Evolutionary conservation across 176 grass and related monocot genomes (phyloP), one percentile per base, ranked within the genome.

Genomic region (Oryza nivara): DNA sequence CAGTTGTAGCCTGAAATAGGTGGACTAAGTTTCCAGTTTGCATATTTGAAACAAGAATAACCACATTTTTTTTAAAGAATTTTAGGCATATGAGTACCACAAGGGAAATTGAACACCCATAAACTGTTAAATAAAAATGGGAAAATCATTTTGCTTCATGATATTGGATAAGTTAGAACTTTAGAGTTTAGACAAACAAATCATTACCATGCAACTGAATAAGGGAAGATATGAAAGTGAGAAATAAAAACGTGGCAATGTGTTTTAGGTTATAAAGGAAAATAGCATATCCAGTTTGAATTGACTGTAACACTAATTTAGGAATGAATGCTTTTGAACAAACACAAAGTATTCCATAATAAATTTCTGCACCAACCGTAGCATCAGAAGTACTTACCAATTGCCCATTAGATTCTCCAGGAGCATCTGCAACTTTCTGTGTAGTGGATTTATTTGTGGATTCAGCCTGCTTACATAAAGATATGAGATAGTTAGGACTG

Each of bases 391-490:
- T 68, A 19, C 65, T 80, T 54, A 25, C 61, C 78, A 34, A 70
- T 88, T 86, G 81, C 45, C 56, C 77, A 72, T 76, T 40, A 65
- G 63, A 70, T 79, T 68, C 73, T 40, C 68, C 51, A 25, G 60
- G 44, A 45, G n/a, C 43, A 75, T 84, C 79, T 78, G 68, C 15
- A 79, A 38, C 67, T 77, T 79, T 82, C 74, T 82, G n/a, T 4
- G 14, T 81, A 23, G 41, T 23, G 15, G 82, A 84, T 73, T 81
- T 78, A 35, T 86, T 88, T 44, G 14, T 17, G 6, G 72, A 92
- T 86, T 92, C 86, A 64, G 49, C 86, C 90, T 95, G 73, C 54
- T 14, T 75, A 83, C 25, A 82, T 44, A 41, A 79, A 79, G 40
- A 70, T 47, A 81, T 65, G 51, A 34, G 72, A 82, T 38, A 41